A percentile compares a stretch with the other conserved stretches of the same genome.
These are phyloP conservation scores for Alternaria rosae DNA, from an alignment of 2,329 filamentous ascomycete genomes.

Conservation along the genomic window DNA sequence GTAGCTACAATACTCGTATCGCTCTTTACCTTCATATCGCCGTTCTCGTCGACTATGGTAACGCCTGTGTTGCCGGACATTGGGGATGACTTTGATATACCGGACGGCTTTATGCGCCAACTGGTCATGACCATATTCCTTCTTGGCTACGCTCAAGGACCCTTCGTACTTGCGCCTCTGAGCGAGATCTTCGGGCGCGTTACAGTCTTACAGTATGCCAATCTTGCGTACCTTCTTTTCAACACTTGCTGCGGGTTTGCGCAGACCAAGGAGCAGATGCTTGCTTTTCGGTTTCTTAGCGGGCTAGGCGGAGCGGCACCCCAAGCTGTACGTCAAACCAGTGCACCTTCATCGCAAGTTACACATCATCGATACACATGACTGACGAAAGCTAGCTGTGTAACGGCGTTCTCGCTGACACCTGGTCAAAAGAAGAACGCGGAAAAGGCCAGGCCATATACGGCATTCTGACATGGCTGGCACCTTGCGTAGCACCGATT, in stretches of 20 bases:
- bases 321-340: slow-evolving; percentile 35
- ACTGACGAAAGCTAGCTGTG: slow-evolving; percentile 30
- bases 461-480: slow-evolving; percentile 67
- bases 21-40: slow-evolving; percentile 49
- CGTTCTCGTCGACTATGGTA: slow-evolving; percentile 50
- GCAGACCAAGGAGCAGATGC: slow-evolving; percentile 38
- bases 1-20: slow-evolving; percentile 55
- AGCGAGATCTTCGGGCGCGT: slow-evolving; percentile 48
- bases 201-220: slow-evolving; percentile 43
- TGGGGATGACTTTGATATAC: slow-evolving; percentile 42
- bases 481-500: slow-evolving; percentile 64
- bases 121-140: slow-evolving; percentile 49
- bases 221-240: slow-evolving; percentile 45
- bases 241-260: slow-evolving; percentile 47
- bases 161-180: slow-evolving; percentile 46
- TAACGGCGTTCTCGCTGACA: slow-evolving; percentile 56
- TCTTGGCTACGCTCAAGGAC: slow-evolving; percentile 49
- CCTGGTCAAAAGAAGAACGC: slow-evolving; percentile 67
- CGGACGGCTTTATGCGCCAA: slow-evolving; percentile 35
- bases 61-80: slow-evolving; percentile 44
- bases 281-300: slow-evolving; percentile 45
- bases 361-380: neutral
- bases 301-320: slow-evolving; percentile 46
- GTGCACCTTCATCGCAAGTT: neutral
- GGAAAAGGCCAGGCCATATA: slow-evolving; percentile 69